These are phyloP conservation scores for Psilocybe sp. DNA, from an alignment of 768 basidiomycete genomes.

Conservation along the genomic window DNA sequence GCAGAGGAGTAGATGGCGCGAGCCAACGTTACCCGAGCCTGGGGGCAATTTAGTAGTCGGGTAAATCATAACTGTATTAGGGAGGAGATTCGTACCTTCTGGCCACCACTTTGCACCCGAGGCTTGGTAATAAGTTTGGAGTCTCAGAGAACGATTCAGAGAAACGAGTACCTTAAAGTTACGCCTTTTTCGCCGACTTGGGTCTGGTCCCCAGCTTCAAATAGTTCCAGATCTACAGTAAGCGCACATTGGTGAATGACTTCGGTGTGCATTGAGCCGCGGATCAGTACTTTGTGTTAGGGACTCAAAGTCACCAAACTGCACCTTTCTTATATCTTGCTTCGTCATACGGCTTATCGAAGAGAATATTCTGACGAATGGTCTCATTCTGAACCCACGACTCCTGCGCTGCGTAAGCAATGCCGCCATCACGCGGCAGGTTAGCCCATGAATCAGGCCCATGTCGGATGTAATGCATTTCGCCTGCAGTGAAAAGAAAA, in stretches of 20 bases:
- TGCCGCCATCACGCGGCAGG: conserved; percentile 61
- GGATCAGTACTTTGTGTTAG: neutral
- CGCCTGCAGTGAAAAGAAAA: conserved; percentile 21
- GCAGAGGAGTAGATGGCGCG: conserved; percentile 50
- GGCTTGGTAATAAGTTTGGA: no score
- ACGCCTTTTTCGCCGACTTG: conserved; percentile 73
- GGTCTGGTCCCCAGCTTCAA: conserved; percentile 64
- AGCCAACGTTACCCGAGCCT: conserved; percentile 42
- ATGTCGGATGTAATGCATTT: conserved; percentile 59
- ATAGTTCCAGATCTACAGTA: conserved; percentile 65
- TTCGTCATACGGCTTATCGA: conserved; percentile 72
- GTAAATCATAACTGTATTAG: no score
- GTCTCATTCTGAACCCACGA: conserved; percentile 82
- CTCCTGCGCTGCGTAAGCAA: conserved; percentile 79
- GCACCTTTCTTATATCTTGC: conserved; percentile 62
- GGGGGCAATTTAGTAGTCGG: no score
- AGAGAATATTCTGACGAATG: conserved; percentile 76
- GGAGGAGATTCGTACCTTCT: conserved; percentile 26
- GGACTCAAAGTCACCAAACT: neutral
- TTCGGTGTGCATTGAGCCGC: conserved; percentile 43
- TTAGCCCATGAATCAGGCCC: conserved; percentile 57
- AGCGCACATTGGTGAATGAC: conserved; percentile 69
- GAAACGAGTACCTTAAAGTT: conserved; percentile 34
- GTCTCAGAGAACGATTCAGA: neutral
- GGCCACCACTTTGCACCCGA: conserved; percentile 9